Conservation (phyloP, 495 filamentous ascomycete genomes). For the Ascodesmis nigricans region DNA sequence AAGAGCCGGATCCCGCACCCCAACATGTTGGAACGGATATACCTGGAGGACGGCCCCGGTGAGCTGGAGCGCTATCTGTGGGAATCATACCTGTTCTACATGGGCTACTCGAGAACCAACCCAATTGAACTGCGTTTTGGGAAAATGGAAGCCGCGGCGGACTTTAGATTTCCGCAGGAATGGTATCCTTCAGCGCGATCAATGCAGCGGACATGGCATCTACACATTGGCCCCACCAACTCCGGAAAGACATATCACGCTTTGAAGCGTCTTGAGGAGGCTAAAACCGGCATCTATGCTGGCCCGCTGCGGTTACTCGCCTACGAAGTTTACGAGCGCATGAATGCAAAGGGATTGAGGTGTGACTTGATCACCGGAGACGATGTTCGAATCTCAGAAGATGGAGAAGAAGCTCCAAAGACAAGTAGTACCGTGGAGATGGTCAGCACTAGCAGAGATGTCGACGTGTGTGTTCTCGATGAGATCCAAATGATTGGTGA, state of each 20-base stretch:
- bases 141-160: conserved; percentile 44
- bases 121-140: background rate
- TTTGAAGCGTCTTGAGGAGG: conserved; percentile 58
- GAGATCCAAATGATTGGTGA: conserved; percentile 96
- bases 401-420: conserved; percentile 33
- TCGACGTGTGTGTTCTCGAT: conserved; percentile 89
- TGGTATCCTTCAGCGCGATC: conserved; percentile 72
- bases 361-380: conserved; percentile 83
- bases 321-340: conserved; percentile 72
- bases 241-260: conserved; percentile 97
- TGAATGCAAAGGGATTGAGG: conserved; percentile 47
- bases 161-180: conserved; percentile 66
- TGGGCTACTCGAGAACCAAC: background rate
- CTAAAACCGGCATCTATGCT: conserved; percentile 63
- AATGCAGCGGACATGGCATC: conserved; percentile 59
- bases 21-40: too few relatives aligned
- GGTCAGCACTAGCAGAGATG: conserved; percentile 43
- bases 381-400: conserved; percentile 40
- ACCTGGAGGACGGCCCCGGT: too few relatives aligned
- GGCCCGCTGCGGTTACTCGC: conserved; percentile 79
- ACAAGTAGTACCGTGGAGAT: conserved; percentile 91
- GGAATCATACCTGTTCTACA: too few relatives aligned
- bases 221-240: conserved; percentile 95
- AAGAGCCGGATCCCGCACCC: too few relatives aligned
- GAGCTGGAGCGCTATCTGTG: too few relatives aligned